A percentile compares a stretch with the other conserved stretches of the same genome.
Conservation (phyloP, 164 flowering plant genomes). For the Umbilicus rupestris region DNA sequence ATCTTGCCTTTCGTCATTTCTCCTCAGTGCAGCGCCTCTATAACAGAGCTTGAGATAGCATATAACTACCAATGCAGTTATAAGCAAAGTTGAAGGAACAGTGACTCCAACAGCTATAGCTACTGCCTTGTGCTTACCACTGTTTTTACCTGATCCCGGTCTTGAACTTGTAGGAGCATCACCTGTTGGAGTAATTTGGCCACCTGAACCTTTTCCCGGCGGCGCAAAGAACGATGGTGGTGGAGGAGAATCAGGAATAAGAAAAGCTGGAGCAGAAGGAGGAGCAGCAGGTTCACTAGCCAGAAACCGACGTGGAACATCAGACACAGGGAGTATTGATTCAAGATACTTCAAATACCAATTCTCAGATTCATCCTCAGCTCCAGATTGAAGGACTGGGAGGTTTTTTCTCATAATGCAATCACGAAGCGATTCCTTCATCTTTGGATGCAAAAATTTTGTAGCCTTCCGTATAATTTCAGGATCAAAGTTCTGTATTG, state of each 20-base stretch:
- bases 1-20: constrained; percentile 64
- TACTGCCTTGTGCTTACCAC: constrained; percentile 22
- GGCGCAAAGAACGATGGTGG: constrained; percentile 23
- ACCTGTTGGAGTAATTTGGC: constrained; percentile 18
- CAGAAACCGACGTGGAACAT: constrained; percentile 22
- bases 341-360: constrained; percentile 31
- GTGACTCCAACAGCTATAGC: constrained; percentile 63
- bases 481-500: constrained; percentile 13
- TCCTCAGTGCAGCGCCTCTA: constrained; percentile 21
- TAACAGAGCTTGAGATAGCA: constrained; percentile 29
- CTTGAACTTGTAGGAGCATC: constrained; percentile 17
- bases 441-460: constrained; percentile 31
- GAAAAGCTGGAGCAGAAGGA: constrained; percentile 16
- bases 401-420: constrained; percentile 36
- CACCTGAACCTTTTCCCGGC: constrained; percentile 12
- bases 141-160: constrained; percentile 13
- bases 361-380: constrained; percentile 14
- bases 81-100: constrained; percentile 47
- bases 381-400: constrained; percentile 26
- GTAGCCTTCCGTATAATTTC: constrained; percentile 21
- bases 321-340: constrained; percentile 19
- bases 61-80: constrained; percentile 39
- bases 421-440: constrained; percentile 34
- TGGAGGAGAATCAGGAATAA: constrained; percentile 8
- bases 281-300: constrained; percentile 18